phyloP scores from a whole-genome alignment of 2,329 filamentous ascomycete genomes.

The Xylariaceae sp. region DNA sequence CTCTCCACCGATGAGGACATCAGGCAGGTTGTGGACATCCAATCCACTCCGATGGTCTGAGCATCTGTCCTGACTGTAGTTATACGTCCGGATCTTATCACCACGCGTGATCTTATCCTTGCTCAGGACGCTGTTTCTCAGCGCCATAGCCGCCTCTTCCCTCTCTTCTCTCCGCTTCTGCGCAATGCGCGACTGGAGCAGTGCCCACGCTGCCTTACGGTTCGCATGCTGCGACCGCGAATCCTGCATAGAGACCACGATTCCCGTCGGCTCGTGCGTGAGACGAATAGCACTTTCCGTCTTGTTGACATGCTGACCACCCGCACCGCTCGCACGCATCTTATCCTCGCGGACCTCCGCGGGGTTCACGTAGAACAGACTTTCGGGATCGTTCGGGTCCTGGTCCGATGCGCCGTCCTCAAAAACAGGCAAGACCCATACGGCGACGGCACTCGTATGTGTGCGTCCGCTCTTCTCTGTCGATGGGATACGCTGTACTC shows the following conservation, averaged over 20 bases:
- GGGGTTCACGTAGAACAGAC: conserved; percentile 85
- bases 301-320: conserved; percentile 97
- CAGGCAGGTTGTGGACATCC: conserved; percentile 73
- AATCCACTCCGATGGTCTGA: conserved; percentile 82
- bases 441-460: conserved; percentile 86
- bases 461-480: conserved; percentile 89
- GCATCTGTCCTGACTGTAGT: conserved; percentile 68
- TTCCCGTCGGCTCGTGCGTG: conserved; percentile 84
- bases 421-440: conserved; percentile 86
- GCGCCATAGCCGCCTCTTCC: conserved; percentile 69
- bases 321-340: conserved; percentile 87
- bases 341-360: conserved; percentile 79
- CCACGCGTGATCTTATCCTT: conserved; percentile 79
- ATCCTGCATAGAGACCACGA: conserved; percentile 87
- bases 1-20: conserved; percentile 70
- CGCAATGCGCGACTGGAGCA: conserved; percentile 77
- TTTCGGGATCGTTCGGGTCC: conserved; percentile 76
- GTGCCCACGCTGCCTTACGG: conserved; percentile 76
- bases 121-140: conserved; percentile 74
- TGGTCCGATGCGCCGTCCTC: conserved; percentile 49
- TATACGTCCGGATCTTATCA: conserved; percentile 93
- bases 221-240: conserved; percentile 86
- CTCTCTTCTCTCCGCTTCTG: conserved; percentile 73
- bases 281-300: conserved; percentile 93
- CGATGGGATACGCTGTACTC: conserved; percentile 86